Evolutionary conservation across 768 basidiomycete genomes (phyloP), one percentile per base, ranked within the genome.

Genomic region (Russula sp.): DNA sequence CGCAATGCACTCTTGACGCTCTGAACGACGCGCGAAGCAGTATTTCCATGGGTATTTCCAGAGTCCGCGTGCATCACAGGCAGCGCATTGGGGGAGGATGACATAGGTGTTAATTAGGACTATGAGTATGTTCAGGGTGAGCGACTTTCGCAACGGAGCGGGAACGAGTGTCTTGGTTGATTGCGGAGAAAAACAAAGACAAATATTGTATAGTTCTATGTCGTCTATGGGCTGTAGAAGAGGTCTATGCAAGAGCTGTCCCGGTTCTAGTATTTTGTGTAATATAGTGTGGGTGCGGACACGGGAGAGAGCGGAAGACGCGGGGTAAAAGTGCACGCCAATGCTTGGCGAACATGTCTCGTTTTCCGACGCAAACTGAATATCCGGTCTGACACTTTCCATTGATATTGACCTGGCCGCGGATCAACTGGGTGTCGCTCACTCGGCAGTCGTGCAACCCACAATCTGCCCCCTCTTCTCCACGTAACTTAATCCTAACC

Each of bases 341-440:
- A 45, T n/a, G 6, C 20, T 57, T 13, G 18, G n/a, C 48, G 18
- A 11, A 32, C 44, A n/a, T 20, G 18, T 20, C 20, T n/a, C n/a
- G 9, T 20, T 16, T 18, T 16, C 42, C 6, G 42, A 16, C 42
- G 20, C 4, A 5, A 55, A n/a, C n/a, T n/a, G n/a, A n/a, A 40
- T 9, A 37, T 0, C 42, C 45, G 8, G 45, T 45, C 31, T 49
- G 22, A 39, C 44, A 44, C 4, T 3, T 52, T 20, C 42, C 22
- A 2, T 49, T 32, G 45, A 11, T 5, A 5, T 32, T 44, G 20
- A 1, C 10, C 76, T 90, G 2, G 78, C 84, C 1, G 86, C 90
- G 31, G 88, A 90, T 56, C 88, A 91, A 72, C 79, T 91, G 2
- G 54, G 75, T 89, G 39, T 86, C 88, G 59, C 80, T 93, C 35